phyloP scores from a whole-genome alignment of 257 asterid species.

The Salvia rosmarinus region DNA sequence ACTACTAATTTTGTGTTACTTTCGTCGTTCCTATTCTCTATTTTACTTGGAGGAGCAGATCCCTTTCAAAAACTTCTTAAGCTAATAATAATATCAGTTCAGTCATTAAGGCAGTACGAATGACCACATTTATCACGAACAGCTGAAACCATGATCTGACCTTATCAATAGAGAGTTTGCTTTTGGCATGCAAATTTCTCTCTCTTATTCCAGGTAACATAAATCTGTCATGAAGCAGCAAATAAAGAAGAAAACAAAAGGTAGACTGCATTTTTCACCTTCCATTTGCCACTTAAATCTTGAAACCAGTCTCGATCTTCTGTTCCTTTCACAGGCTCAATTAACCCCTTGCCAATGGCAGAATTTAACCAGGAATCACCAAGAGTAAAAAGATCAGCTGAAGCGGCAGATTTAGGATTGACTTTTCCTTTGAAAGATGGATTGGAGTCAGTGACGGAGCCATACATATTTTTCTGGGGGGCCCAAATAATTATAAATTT shows the following conservation, averaged over 20 bases:
- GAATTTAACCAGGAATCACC: constrained; percentile 91
- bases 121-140: neutral
- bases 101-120: constrained; percentile 7
- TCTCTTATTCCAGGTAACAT: constrained; percentile 6
- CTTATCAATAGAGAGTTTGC: neutral
- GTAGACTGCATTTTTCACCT: constrained; percentile 50
- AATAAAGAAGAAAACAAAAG: neutral
- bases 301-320: constrained; percentile 82
- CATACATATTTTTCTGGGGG: too few relatives aligned
- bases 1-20: too few relatives aligned
- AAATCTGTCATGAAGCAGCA: constrained; percentile 16
- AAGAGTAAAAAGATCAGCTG: constrained; percentile 79
- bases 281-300: constrained; percentile 74
- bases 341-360: constrained; percentile 70
- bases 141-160: neutral
- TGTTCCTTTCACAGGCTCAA: constrained; percentile 71
- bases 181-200: constrained; percentile 1
- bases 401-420: constrained; percentile 60
- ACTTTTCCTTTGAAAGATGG: constrained; percentile 54
- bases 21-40: too few relatives aligned
- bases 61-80: neutral
- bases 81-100: neutral
- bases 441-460: too few relatives aligned
- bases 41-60: constrained; percentile 24
- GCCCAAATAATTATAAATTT: too few relatives aligned